A percentile compares a stretch with the other conserved stretches of the same genome.
phyloP scores from a whole-genome alignment of 139 green algal species.

The Astrephomene gubernaculifera region DNA sequence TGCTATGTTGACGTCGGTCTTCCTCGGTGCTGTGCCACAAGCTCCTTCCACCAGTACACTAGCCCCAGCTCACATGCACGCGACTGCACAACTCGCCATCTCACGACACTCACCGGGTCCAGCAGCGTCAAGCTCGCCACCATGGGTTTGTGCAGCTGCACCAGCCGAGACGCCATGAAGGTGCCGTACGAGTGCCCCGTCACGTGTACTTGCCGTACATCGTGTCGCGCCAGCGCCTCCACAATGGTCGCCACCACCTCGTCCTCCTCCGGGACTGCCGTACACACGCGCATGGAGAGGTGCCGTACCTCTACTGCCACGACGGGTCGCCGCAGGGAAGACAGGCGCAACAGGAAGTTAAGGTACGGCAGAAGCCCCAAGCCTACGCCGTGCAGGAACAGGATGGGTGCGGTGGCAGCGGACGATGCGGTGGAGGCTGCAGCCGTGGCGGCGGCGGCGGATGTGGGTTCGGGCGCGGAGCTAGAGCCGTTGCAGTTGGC shows the following conservation, averaged over 20 bases:
- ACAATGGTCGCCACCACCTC: neutral
- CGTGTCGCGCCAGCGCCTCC: neutral
- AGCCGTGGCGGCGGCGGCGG: neutral
- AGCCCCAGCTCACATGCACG: too few species aligned
- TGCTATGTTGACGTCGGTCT: too few species aligned
- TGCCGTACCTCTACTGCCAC: conserved; percentile 59
- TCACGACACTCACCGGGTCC: conserved; percentile 41
- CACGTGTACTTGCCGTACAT: neutral
- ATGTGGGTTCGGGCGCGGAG: too few species aligned
- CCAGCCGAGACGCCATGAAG: conserved; percentile 46
- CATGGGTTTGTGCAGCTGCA: conserved; percentile 13
- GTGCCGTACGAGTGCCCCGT: conserved; percentile 53
- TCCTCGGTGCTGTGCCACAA: too few species aligned
- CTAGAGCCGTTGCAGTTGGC: too few species aligned
- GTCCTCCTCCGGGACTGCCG: conserved; percentile 30
- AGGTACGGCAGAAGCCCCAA: conserved; percentile 63
- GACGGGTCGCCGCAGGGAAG: conserved; percentile 40
- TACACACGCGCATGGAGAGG: conserved; percentile 52
- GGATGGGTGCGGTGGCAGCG: conserved; percentile 29
- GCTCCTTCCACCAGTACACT: too few species aligned
- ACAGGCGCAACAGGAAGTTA: conserved; percentile 49
- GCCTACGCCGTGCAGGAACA: conserved; percentile 69
- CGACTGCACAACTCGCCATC: too few species aligned
- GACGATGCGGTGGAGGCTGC: too few species aligned
- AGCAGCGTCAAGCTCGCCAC: conserved; percentile 44